phyloP scores from a whole-genome alignment of 2,329 filamentous ascomycete species.

The Aureobasidium lini region DNA sequence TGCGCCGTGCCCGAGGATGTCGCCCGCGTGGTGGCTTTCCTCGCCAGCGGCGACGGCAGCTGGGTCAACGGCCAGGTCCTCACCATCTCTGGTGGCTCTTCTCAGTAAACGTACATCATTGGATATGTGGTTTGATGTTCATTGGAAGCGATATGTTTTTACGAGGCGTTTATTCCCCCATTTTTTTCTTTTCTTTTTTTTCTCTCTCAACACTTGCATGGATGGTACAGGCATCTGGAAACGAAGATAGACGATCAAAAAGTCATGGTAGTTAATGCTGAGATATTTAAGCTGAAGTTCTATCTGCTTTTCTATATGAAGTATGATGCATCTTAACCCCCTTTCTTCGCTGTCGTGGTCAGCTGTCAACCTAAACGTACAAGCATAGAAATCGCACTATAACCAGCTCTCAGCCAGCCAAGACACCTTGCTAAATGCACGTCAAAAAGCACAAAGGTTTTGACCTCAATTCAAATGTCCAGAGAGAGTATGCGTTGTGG shows the following conservation, averaged over 20 bases:
- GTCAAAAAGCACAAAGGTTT: too few species aligned
- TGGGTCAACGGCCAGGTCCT: conserved; percentile 38
- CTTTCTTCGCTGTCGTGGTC: too few species aligned
- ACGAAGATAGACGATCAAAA: conserved; percentile 6
- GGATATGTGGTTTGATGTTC: background rate
- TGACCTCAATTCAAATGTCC: too few species aligned
- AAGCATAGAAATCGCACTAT: too few species aligned
- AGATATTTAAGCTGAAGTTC: conserved; percentile 1
- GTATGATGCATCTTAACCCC: too few species aligned
- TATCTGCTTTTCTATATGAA: background rate
- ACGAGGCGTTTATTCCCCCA: conserved; percentile 6
- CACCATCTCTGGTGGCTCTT: conserved; percentile 36
- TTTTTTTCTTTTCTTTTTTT: background rate
- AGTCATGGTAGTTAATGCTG: conserved; percentile 4
- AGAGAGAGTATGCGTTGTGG: too few species aligned
- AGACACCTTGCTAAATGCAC: too few species aligned
- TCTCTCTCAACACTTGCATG: background rate
- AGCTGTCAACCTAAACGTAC: too few species aligned
- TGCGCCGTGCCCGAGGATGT: conserved; percentile 42
- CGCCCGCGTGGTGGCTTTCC: conserved; percentile 33
- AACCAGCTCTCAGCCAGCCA: too few species aligned
- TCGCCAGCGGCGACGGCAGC: conserved; percentile 31
- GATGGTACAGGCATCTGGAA: conserved; percentile 8
- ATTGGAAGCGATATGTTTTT: conserved; percentile 2
- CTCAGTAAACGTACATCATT: conserved; percentile 24